Evolutionary conservation across 139 green algal species (phyloP), one percentile per base, ranked within the genome.

Genomic region (Deuterostichococcus epilithicus): DNA sequence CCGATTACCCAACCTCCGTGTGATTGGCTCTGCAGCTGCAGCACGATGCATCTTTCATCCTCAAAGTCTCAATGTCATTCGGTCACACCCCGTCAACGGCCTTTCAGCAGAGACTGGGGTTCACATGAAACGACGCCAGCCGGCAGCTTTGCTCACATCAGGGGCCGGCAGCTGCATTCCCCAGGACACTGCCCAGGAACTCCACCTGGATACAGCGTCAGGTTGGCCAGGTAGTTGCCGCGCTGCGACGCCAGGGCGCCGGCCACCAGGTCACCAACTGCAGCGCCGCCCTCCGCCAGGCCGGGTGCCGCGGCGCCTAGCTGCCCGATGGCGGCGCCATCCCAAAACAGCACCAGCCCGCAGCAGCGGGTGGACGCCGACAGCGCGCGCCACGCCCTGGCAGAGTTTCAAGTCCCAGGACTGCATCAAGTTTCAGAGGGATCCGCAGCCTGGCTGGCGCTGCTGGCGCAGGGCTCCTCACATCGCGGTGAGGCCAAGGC

Each of bases 171-270:
- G 37, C 18, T 63, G 18, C 33, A 26, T 63, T 68, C 38, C n/a
- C n/a, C n/a, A n/a, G n/a, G n/a, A n/a, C n/a, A n/a, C n/a, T n/a
- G n/a, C n/a, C n/a, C n/a, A n/a, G n/a, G n/a, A n/a, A n/a, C n/a
- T n/a, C 18, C 75, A 93, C 92, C 91, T 44, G 94, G 94, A 77
- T 96, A 98, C 0, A 97, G 86, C 22, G 85, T 75, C 28, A 98
- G 85, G 80, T 98, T 98, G 63, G 94, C 90, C 33, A 98, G 84
- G 85, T 97, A 98, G 85, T 95, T 96, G 68, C 84, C 88, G 32
- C 78, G 79, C 30, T 85, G 88, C 15, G 68, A 84, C 0, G 70
- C 36, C 82, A 95, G 88, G 33, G 83, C 88, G 60, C 80, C 44
- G 0, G 74, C 74, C 71, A 63, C 52, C 52, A n/a, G 52, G 18